Conservation (phyloP, 305 asterid genomes). For the Fraxinus latifolia region DNA sequence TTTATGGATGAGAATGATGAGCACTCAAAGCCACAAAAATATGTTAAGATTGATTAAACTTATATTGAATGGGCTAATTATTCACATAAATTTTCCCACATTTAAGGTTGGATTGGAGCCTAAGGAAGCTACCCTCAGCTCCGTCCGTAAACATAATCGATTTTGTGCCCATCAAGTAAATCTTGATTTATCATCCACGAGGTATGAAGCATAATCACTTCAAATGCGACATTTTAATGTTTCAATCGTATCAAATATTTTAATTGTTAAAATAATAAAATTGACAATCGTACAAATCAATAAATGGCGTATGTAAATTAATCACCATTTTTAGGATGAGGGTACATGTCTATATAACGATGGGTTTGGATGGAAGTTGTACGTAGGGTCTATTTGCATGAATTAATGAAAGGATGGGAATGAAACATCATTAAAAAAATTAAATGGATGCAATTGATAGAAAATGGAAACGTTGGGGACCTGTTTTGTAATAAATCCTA, state of each 20-base stretch:
- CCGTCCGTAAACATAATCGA: neutral
- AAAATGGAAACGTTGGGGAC: neutral
- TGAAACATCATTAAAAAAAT: neutral
- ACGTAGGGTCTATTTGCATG: neutral
- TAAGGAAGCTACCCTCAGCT: neutral
- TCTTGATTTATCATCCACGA: neutral
- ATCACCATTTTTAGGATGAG: neutral
- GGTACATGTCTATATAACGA: neutral
- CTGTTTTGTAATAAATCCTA: neutral
- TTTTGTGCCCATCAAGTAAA: neutral
- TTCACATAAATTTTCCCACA: neutral
- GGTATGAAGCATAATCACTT: neutral
- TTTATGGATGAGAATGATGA: neutral
- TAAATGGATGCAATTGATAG: neutral
- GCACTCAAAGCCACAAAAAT: neutral
- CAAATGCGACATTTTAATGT: neutral
- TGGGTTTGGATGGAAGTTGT: neutral
- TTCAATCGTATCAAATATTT: neutral
- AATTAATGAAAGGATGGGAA: neutral
- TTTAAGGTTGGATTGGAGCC: neutral
- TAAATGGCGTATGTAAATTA: neutral
- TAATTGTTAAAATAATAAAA: neutral
- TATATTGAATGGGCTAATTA: neutral
- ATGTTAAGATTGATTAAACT: neutral
- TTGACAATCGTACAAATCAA: neutral